Base-by-base conservation (phyloP, 2,329 filamentous ascomycete species). In the Phaeosphaeria sp. region DNA sequence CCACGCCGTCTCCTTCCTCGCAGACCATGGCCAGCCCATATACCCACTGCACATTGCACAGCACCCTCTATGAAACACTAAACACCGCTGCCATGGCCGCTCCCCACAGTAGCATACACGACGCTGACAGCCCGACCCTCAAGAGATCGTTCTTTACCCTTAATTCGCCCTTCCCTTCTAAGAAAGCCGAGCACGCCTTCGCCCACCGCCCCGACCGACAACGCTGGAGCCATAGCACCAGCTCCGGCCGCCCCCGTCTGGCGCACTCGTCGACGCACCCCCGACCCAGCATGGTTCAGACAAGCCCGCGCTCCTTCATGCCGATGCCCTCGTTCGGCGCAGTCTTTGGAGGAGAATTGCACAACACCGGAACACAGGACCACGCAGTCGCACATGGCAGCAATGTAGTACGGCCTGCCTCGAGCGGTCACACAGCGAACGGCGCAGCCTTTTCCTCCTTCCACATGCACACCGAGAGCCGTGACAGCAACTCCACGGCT, bases 401-500 rank as follows among this genome's bases (percentile, higher is more conserved):
- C 57, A 57, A 64, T 59, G 59, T 76, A 72, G 69, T 57, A 58
- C 68, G 70, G 50, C 74, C 72, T 61, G 70, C 74, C 43, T 72
- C 75, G 48, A 76, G 68, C 67, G 73, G 72, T 57, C 74, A 67
- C 60, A 69, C 68, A 53, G 70, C 63, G 57, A 68, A 66, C 64
- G 68, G 66, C 62, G 61, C 68, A 24, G 63, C 69, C 49, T 79
- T 77, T 62, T 67, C 76, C 39, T 68, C 80, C 60, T 81, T 81
- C 63, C 91, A 92, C 78, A 65, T 73, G 50, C 74, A 76, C 67
- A 87, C 89, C 71, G 90, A 91, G 74, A 92, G 90, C 78, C 85
- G 88, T 74, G 86, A 91, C 73, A 92, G 90, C 79, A 89, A 87
- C n/a, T 93, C 89, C 7, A 92, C 90, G 17, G 92, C 91, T 63